Percentiles rank a stretch among this genome's conserved stretches.
phyloP scores from a whole-genome alignment of 148 eudicot genomes.

The Nepenthes gracilis region DNA sequence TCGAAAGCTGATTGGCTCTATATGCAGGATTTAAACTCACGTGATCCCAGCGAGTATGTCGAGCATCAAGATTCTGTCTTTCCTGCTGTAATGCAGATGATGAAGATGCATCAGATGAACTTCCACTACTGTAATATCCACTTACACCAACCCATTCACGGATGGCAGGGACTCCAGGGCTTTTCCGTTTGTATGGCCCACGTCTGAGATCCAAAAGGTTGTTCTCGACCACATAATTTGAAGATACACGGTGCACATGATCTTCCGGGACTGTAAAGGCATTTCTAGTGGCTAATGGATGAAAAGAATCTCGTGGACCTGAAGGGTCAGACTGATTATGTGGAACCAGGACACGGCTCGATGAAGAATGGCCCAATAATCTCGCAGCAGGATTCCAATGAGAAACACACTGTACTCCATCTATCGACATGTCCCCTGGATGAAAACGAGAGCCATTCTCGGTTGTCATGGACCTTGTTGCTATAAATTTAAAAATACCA shows the following conservation, averaged over 20 bases:
- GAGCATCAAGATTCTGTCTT: constrained; percentile 15
- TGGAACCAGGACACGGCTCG: constrained; percentile 34
- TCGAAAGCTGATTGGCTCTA: constrained; percentile 30
- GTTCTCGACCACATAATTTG: constrained; percentile 41
- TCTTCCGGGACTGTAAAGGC: constrained; percentile 30
- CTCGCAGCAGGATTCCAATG: constrained; percentile 46
- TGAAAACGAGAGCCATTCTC: constrained; percentile 41
- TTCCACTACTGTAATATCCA: constrained; percentile 40
- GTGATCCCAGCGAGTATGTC: constrained; percentile 24
- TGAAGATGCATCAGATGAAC: constrained; percentile 41
- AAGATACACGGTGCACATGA: constrained; percentile 52
- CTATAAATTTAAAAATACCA: background rate
- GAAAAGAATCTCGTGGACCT: constrained; percentile 33
- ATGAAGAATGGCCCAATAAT: constrained; percentile 31
- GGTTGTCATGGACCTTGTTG: constrained; percentile 38
- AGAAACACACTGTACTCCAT: constrained; percentile 32
- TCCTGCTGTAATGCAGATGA: constrained; percentile 44
- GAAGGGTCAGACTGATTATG: constrained; percentile 36
- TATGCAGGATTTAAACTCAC: constrained; percentile 23
- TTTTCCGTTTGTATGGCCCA: constrained; percentile 58
- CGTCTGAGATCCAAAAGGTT: constrained; percentile 40
- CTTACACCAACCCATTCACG: constrained; percentile 52
- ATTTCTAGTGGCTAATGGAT: constrained; percentile 33
- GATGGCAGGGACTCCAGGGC: constrained; percentile 43
- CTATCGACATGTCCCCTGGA: constrained; percentile 38